Percentiles rank a stretch among this genome's conserved stretches.
Conservation (phyloP, 1,139 yeast species). For the Geotrichum candidum region DNA sequence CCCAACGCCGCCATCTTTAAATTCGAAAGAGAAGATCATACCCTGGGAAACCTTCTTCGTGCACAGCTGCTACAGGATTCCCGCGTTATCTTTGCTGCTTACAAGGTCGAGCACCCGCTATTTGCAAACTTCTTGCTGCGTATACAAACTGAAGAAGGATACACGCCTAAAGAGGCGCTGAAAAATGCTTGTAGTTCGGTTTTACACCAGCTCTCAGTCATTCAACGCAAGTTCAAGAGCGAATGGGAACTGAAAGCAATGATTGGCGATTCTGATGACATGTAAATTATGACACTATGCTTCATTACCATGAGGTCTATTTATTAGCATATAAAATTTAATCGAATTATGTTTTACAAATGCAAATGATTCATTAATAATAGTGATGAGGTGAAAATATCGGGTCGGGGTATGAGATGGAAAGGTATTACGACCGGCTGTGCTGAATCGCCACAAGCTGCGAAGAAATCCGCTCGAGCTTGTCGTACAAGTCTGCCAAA, state of each 20-base stretch:
- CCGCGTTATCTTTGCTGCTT: slow-evolving; percentile 89
- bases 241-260: slow-evolving; percentile 92
- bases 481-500: slow-evolving; percentile 6
- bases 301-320: neutral
- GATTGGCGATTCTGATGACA: slow-evolving; percentile 34
- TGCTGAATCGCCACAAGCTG: neutral
- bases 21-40: slow-evolving; percentile 96
- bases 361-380: neutral
- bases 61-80: slow-evolving; percentile 81
- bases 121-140: slow-evolving; percentile 92
- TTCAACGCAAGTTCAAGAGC: slow-evolving; percentile 72
- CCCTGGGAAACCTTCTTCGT: slow-evolving; percentile 83
- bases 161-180: slow-evolving; percentile 84
- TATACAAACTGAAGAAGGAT: slow-evolving; percentile 92
- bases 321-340: neutral
- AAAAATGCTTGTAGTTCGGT: slow-evolving; percentile 81
- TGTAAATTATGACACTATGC: slow-evolving; percentile 6
- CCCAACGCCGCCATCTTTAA: slow-evolving; percentile 91
- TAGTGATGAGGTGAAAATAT: neutral
- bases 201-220: slow-evolving; percentile 67
- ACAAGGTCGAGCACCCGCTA: slow-evolving; percentile 94
- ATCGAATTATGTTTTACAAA: neutral
- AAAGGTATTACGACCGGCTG: neutral
- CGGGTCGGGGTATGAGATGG: neutral
- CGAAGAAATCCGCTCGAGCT: neutral